These are phyloP conservation scores for Arxiozyma telluris DNA, from an alignment of 1,139 yeast species.

Conservation along the genomic window DNA sequence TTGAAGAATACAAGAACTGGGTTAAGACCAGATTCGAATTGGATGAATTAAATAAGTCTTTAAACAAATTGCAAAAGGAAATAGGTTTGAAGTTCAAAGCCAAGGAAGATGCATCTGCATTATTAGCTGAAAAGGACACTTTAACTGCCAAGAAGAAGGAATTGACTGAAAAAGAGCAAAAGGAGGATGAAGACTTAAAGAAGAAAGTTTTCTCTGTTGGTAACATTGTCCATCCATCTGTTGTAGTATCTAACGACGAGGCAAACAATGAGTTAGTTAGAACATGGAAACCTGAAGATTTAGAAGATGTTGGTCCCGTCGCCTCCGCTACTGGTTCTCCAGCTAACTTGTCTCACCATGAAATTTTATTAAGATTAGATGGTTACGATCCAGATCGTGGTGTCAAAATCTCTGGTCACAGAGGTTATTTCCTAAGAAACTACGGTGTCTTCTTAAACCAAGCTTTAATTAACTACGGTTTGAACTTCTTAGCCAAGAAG, in stretches of 20 bases:
- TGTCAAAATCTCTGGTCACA: slow-evolving; percentile 93
- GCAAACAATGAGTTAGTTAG: slow-evolving; percentile 81
- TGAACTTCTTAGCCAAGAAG: slow-evolving; percentile 68
- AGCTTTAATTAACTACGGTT: slow-evolving; percentile 94
- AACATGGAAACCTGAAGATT: slow-evolving; percentile 73
- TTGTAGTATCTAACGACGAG: slow-evolving; percentile 80
- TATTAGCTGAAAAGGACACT: slow-evolving; percentile 71
- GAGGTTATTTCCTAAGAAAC: slow-evolving; percentile 93
- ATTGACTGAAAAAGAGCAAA: slow-evolving; percentile 59
- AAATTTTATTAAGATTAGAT: slow-evolving; percentile 83
- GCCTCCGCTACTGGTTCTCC: slow-evolving; percentile 69
- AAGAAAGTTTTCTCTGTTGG: slow-evolving; percentile 83
- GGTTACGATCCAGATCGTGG: slow-evolving; percentile 99
- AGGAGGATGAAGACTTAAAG: slow-evolving; percentile 67
- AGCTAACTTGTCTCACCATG: slow-evolving; percentile 89
- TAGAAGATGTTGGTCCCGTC: slow-evolving; percentile 45
- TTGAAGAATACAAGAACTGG: slow-evolving; percentile 86
- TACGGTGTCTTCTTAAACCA: slow-evolving; percentile 96
- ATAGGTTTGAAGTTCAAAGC: slow-evolving; percentile 88
- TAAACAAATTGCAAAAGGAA: slow-evolving; percentile 82
- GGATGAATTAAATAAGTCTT: slow-evolving; percentile 79
- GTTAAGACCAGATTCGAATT: slow-evolving; percentile 83
- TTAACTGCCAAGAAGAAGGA: slow-evolving; percentile 61
- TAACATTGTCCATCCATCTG: slow-evolving; percentile 86
- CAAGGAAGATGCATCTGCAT: slow-evolving; percentile 86